Base-by-base conservation (phyloP, 176 grass and related monocot species). In the Ananas comosus region DNA sequence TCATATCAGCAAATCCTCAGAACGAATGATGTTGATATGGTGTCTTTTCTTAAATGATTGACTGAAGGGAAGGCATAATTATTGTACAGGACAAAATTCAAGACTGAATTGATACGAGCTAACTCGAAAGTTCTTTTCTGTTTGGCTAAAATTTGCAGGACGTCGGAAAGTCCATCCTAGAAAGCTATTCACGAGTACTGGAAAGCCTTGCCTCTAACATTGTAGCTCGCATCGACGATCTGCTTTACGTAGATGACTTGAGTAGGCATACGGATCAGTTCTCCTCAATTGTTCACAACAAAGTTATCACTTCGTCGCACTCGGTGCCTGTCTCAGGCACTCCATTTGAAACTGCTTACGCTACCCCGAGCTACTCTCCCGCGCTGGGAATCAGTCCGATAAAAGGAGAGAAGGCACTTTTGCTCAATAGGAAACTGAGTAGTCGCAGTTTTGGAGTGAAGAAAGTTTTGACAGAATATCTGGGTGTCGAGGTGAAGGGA, bases 181-280 rank as follows among this genome's bases (percentile, higher is more conserved):
- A 99, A 80, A 94, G 95, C 23, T 94, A 99, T n/a, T 99, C 90
- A 33, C 90, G 95, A 70, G 90, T 99, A 5, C 22, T 99, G 17
- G 95, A 99, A 79, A 99, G 95, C 66, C 76, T 99, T 51, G 87
- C 95, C 10, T 99, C 85, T 2, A 99, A 94, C 66, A 88, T 94
- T 13, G 51, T 86, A 2, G 81, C 95, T 12, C 89, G 95, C 67
- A 88, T 99, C 10, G 90, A 99, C 11, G 95, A 99, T 72, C 80
- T 99, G 6, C 78, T 99, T 13, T 88, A 80, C 51, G 86, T 88
- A 3, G 90, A 99, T 8, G 85, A 94, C 17, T 74, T 86, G 69
- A 91, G 82, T 77, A 82, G 71, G 70, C 89, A 99, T n/a, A 51
- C 78, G 1, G 87, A 84, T 69, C 77, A 82, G 3, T 71, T 81